Base-by-base conservation (phyloP, 371 early-diverging fungal genomes). In the Saksenaea vasiformis region DNA sequence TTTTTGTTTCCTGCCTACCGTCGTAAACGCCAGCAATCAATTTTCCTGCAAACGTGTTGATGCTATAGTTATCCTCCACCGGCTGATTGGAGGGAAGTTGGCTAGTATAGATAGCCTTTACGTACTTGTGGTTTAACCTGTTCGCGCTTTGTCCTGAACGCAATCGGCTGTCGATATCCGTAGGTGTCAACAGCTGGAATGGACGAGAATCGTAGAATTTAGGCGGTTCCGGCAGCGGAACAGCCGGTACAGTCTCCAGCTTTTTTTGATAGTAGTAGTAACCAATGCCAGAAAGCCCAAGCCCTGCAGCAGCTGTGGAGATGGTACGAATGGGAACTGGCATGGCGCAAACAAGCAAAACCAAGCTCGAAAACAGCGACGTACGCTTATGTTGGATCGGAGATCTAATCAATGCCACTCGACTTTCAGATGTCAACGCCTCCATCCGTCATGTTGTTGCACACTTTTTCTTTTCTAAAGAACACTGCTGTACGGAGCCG, bases 11-110 rank as follows among this genome's bases (percentile, higher is more conserved):
- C 54, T 1, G 10, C 35, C 60, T 70, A 79, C 82, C 83, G 62
- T 82, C 83, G 62, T 78, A 82, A 14, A 82, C 80, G 60, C 83
- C 83, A 19, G 78, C 79, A 60, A 79, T 67, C 3, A 82, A 57
- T 26, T 63, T 65, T 28, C 64, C 59, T 34, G 64, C 62, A 43
- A 74, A 65, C 0, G 69, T 65, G 35, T 72, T 62, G 22, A 78
- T 65, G 26, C 79, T 79, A 15, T 74, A 79, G 39, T 77, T 74
- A 44, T 82, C 83, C 60, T 82, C 83, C 0, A 76, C 71, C 34
- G 83, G 83, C 36, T 74, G 56, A 41, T 82, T 82, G 43, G 83
- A 79, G 1, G 78, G 58, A 22, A 82, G 28, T 24, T 73, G 76
- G 24, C 71, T 79, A 14, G 72, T 74, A 60, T 79, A 77, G 13